Evolutionary conservation across 2,329 filamentous ascomycete species (phyloP).

Genomic region (Elsinoe batatas): DNA sequence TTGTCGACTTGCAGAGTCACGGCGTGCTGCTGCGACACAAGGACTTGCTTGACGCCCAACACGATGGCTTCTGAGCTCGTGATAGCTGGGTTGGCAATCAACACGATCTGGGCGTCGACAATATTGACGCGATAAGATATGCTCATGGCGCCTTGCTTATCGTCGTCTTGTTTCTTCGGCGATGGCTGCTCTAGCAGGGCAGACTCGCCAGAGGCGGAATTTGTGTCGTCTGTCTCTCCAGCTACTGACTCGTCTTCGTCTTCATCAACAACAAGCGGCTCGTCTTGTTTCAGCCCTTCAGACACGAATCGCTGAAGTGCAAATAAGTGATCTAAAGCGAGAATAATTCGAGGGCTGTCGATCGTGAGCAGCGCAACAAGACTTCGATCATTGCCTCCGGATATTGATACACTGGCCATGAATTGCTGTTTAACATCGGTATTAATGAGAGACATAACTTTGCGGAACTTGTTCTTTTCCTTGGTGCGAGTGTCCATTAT

Average conservation of each 20-base stretch:
- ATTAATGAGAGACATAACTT: constrained; percentile 96
- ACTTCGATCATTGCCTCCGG: constrained; percentile 68
- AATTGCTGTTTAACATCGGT: constrained; percentile 88
- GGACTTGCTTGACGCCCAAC: constrained; percentile 82
- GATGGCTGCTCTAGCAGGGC: constrained; percentile 13
- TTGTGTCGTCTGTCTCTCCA: constrained; percentile 45
- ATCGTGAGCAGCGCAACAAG: constrained; percentile 87
- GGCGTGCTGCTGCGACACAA: constrained; percentile 88
- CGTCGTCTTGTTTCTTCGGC: constrained; percentile 25
- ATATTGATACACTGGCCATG: constrained; percentile 94
- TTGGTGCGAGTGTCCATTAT: constrained; percentile 83
- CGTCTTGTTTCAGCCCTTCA: constrained; percentile 50
- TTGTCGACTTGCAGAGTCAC: constrained; percentile 88
- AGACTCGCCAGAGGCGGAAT: constrained; percentile 22
- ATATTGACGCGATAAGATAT: constrained; percentile 87
- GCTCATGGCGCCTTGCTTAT: constrained; percentile 48
- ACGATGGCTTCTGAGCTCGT: constrained; percentile 92
- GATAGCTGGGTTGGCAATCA: constrained; percentile 89
- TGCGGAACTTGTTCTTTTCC: constrained; percentile 90
- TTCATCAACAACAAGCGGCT: constrained; percentile 53
- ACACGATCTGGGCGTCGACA: constrained; percentile 89
- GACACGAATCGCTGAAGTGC: constrained; percentile 76
- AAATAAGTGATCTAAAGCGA: constrained; percentile 92
- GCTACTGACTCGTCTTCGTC: constrained; percentile 35
- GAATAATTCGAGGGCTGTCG: constrained; percentile 88